phyloP scores from a whole-genome alignment of 306 rosid genomes.

The Vigna radiata region DNA sequence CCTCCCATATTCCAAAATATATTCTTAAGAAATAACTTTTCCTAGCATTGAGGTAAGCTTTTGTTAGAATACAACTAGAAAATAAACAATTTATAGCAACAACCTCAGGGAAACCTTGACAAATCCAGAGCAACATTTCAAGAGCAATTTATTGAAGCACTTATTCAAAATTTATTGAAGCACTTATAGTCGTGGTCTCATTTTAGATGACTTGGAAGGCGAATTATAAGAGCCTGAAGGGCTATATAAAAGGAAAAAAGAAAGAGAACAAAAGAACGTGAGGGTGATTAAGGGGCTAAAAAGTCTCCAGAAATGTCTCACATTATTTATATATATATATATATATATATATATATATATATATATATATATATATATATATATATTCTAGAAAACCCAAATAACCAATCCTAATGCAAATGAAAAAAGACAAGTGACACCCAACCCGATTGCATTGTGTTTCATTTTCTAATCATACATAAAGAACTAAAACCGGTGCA shows the following conservation, averaged over 20 bases:
- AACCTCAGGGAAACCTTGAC: conserved; percentile 22
- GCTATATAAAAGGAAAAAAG: no score
- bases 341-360: no score
- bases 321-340: no score
- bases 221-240: no score
- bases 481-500: conserved; percentile 6
- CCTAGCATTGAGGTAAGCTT: conserved; percentile 51
- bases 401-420: conserved; percentile 37
- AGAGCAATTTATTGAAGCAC: no score
- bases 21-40: conserved; percentile 85
- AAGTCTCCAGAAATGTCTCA: conserved; percentile 44
- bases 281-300: no score
- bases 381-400: conserved; percentile 25
- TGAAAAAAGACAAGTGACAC: conserved; percentile 45
- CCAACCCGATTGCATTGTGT: conserved; percentile 26
- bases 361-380: no score
- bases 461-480: conserved; percentile 27
- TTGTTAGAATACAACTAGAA: conserved; percentile 8
- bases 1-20: conserved; percentile 87
- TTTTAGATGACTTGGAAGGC: no score
- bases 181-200: no score
- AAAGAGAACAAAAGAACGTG: no score
- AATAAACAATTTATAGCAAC: neutral
- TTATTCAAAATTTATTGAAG: no score
- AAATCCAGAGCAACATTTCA: neutral